Conservation (phyloP, 2,329 filamentous ascomycete genomes). For the Pseudocercospora vitis region DNA sequence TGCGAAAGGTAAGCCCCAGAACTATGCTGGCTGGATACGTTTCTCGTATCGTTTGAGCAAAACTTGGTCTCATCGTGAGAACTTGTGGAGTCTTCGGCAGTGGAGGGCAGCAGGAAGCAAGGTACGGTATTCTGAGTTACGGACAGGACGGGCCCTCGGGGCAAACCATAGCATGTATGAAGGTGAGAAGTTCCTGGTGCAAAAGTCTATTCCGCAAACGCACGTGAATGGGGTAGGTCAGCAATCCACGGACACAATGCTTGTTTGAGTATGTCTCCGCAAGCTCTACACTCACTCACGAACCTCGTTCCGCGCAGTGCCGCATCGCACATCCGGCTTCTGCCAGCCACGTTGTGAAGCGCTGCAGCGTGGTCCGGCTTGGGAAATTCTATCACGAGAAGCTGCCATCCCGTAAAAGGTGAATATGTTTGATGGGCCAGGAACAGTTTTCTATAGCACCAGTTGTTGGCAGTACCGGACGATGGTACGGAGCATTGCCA, state of each 20-base stretch:
- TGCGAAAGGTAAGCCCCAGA: background rate
- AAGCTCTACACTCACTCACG: background rate
- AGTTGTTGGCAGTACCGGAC: background rate
- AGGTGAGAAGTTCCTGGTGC: background rate
- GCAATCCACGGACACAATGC: background rate
- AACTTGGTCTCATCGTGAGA: background rate
- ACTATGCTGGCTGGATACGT: background rate
- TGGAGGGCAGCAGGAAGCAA: background rate
- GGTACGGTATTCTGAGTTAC: conserved; percentile 1
- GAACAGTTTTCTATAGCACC: background rate
- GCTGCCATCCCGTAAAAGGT: background rate
- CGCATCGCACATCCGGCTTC: background rate
- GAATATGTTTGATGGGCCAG: background rate
- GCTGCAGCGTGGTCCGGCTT: background rate
- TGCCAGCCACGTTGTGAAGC: background rate
- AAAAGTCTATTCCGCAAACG: background rate
- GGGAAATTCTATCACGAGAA: background rate
- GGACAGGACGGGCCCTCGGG: background rate
- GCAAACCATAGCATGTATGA: no score
- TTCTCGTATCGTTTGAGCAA: background rate
- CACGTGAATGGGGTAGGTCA: background rate
- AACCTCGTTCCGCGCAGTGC: conserved; percentile 1
- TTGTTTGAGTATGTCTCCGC: background rate
- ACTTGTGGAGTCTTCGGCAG: background rate
- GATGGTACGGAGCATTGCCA: background rate